A percentile compares a stretch with the other conserved stretches of the same genome.
phyloP scores from a whole-genome alignment of 257 asterid genomes.

The Fraxinus quadrangulata region DNA sequence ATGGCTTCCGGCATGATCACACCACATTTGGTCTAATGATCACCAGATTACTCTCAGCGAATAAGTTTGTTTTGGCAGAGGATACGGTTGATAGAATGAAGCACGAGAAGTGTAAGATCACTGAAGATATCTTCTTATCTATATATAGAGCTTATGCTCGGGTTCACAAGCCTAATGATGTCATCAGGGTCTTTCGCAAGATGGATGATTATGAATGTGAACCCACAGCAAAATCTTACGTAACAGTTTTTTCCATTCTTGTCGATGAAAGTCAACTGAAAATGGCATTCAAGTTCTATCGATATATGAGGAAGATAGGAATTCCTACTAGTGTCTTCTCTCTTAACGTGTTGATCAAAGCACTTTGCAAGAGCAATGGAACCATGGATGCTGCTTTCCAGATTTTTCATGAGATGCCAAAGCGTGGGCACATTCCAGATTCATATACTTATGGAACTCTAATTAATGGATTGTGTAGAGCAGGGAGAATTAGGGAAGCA shows the following conservation, averaged over 20 bases:
- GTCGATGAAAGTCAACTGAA: constrained; percentile 80
- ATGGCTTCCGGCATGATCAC: constrained; percentile 70
- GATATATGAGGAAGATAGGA: constrained; percentile 68
- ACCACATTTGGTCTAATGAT: constrained; percentile 62
- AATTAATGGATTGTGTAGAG: constrained; percentile 78
- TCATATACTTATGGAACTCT: constrained; percentile 85
- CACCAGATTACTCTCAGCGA: constrained; percentile 65
- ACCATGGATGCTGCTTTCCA: constrained; percentile 72
- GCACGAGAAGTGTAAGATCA: constrained; percentile 58
- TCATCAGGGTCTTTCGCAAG: constrained; percentile 57
- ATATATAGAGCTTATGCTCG: constrained; percentile 71
- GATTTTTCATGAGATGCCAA: constrained; percentile 79
- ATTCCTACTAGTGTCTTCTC: constrained; percentile 64
- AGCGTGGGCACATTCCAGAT: constrained; percentile 72
- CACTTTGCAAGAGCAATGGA: constrained; percentile 71
- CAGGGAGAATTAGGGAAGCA: constrained; percentile 69
- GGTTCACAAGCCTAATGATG: constrained; percentile 89
- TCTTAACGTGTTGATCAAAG: constrained; percentile 77
- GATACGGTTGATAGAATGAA: constrained; percentile 73
- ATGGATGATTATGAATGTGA: constrained; percentile 71
- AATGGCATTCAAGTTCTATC: constrained; percentile 77
- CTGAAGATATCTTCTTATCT: constrained; percentile 67
- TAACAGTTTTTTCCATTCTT: constrained; percentile 71
- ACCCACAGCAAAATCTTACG: constrained; percentile 70
- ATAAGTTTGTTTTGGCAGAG: constrained; percentile 64